A percentile compares a stretch with the other conserved stretches of the same genome.
Evolutionary conservation across 2,329 filamentous ascomycete species (phyloP).

Genomic region (Verticillium nubilum): DNA sequence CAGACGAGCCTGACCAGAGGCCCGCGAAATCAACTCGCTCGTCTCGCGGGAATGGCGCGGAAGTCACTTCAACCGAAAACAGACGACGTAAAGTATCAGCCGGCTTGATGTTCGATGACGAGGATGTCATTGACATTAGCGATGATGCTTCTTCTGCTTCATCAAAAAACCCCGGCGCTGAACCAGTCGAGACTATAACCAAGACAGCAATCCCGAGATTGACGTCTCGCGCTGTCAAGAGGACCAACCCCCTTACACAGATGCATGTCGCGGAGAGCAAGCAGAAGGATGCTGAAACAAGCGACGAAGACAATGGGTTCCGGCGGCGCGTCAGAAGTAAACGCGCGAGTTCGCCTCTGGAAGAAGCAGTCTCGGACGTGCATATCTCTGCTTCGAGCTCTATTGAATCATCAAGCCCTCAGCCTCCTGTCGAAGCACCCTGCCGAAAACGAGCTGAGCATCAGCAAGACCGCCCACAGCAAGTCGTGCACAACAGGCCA

Average conservation of each 20-base stretch:
- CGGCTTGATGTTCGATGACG: not conserved
- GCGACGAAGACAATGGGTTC: not conserved
- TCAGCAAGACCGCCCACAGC: not conserved
- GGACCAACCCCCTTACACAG: not conserved
- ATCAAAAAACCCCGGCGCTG: not conserved
- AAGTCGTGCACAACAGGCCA: constrained; percentile 16
- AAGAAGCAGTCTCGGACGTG: not conserved
- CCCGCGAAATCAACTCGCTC: not conserved
- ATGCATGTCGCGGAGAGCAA: not conserved
- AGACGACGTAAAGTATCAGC: not conserved
- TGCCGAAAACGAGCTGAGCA: not conserved
- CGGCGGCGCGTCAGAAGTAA: not conserved
- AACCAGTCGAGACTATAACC: not conserved
- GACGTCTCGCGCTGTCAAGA: not conserved
- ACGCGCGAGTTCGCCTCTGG: not conserved
- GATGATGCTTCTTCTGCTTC: not conserved
- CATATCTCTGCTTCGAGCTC: not conserved
- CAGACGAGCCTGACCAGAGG: not conserved
- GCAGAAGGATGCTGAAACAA: not conserved
- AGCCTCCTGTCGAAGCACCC: not conserved
- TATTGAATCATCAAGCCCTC: not conserved
- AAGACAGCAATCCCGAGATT: not conserved
- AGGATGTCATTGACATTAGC: not conserved
- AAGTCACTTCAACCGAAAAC: not conserved
- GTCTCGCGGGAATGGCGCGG: not conserved